phyloP scores from a whole-genome alignment of 2,329 filamentous ascomycete species.

The Aspergillus thermomutatus region DNA sequence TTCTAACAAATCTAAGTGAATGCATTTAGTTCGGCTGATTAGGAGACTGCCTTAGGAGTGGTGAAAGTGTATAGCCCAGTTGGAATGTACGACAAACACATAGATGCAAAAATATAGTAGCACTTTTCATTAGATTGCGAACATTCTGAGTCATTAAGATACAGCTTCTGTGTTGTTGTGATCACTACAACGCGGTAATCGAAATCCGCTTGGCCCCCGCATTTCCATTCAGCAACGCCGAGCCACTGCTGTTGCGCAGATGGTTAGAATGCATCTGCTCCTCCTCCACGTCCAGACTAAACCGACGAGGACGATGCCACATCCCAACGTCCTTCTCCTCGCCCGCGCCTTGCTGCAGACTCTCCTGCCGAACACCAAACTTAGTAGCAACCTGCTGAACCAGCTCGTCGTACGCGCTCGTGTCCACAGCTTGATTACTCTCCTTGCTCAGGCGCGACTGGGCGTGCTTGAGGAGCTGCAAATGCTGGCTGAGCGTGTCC shows the following conservation, averaged over 20 bases:
- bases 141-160: background rate
- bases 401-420: constrained; percentile 22
- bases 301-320: constrained; percentile 32
- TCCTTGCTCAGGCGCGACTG: constrained; percentile 23
- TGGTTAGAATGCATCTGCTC: constrained; percentile 27
- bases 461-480: constrained; percentile 28
- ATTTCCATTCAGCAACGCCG: constrained; percentile 24
- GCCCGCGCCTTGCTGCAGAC: constrained; percentile 18
- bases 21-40: too few species aligned
- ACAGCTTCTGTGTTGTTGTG: background rate
- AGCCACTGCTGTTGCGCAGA: constrained; percentile 28
- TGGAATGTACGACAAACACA: too few species aligned
- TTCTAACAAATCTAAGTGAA: too few species aligned
- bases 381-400: constrained; percentile 25
- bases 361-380: constrained; percentile 23
- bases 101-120: too few species aligned
- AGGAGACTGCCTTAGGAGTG: too few species aligned
- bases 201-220: constrained; percentile 22
- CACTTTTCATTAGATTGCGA: too few species aligned
- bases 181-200: constrained; percentile 18
- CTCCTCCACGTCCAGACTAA: constrained; percentile 32
- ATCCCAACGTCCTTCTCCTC: constrained; percentile 27
- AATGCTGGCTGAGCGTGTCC: constrained; percentile 27
- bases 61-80: too few species aligned
- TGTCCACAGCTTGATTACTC: constrained; percentile 11